These are phyloP conservation scores for Gryganskiella cystojenkinii DNA, from an alignment of 192 early-diverging fungal genomes.

Conservation along the genomic window DNA sequence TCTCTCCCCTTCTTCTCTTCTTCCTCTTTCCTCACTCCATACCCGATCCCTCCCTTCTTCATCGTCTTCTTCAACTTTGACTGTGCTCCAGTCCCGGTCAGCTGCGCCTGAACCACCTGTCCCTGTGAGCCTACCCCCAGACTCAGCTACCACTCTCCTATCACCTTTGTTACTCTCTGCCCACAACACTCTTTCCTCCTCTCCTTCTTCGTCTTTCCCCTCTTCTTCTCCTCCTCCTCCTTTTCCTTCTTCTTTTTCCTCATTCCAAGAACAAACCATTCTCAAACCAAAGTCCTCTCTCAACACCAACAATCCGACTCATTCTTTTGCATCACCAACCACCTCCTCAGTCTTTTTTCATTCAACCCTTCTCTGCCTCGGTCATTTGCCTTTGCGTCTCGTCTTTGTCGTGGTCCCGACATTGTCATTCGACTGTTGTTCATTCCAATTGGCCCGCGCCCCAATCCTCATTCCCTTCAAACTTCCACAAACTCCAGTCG, in stretches of 20 bases:
- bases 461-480: too few relatives aligned
- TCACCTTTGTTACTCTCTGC: too few relatives aligned
- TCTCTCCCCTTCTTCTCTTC: neutral
- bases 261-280: neutral
- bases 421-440: constrained; percentile 4
- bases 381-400: neutral
- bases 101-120: constrained; percentile 15
- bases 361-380: neutral
- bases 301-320: too few relatives aligned
- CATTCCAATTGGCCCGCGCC: too few relatives aligned
- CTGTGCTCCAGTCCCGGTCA: neutral
- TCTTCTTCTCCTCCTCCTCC: neutral
- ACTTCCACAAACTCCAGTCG: too few relatives aligned
- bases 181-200: constrained; percentile 7
- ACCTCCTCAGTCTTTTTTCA: neutral
- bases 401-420: constrained; percentile 1
- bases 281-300: too few relatives aligned
- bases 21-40: neutral
- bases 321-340: neutral
- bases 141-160: too few relatives aligned
- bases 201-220: neutral
- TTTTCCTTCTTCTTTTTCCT: neutral
- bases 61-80: neutral
- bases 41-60: neutral
- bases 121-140: constrained; percentile 12